Evolutionary conservation across 2,329 filamentous ascomycete genomes (phyloP), one percentile per base, ranked within the genome.

Genomic region (Nakataea oryzae): DNA sequence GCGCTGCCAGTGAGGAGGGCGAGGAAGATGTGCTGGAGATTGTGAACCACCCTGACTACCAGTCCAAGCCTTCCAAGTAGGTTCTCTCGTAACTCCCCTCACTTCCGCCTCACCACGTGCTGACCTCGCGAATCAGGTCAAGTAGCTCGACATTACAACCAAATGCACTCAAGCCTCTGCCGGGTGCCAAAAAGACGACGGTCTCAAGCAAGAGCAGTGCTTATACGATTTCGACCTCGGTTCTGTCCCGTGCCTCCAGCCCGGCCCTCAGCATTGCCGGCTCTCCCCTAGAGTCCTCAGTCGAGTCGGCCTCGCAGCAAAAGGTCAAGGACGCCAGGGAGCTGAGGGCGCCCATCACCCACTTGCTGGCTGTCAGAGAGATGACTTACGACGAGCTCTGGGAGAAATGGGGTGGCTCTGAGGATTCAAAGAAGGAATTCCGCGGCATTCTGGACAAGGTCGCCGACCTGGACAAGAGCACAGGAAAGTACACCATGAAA

Each of bases 331-430:
- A 79, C 64, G 63, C 65, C 3, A 71, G 76, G 79, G 67, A 75
- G 72, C 62, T 75, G 17, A 70, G 73, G 4, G 74, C 74, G 28
- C 76, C 80, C 28, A 74, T 88, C 26, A 82, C 88, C 30, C 85
- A 88, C 69, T 81, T 86, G 66, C 73, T 88, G 26, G 85, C 85
- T 34, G 78, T 81, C 8, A 74, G 77, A 63, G 80, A 85, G 17
- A 77, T 79, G 65, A 71, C 78, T 0, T 78, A 79, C 26, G 76
- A 80, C 9, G 76, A 81, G 60, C 70, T 88, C 3, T 71, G 74
- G 61, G 72, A 73, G 58, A 80, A 79, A 60, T 85, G 81, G 77
- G 71, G 32, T 27, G 64, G 77, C 1, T 80, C 81, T 59, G 74
- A 77, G 11, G 59, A 61, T 9, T 68, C 68, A 13, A 76, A 79